Conservation (phyloP, 208 protist genomes). For the Crithidia fasciculata region DNA sequence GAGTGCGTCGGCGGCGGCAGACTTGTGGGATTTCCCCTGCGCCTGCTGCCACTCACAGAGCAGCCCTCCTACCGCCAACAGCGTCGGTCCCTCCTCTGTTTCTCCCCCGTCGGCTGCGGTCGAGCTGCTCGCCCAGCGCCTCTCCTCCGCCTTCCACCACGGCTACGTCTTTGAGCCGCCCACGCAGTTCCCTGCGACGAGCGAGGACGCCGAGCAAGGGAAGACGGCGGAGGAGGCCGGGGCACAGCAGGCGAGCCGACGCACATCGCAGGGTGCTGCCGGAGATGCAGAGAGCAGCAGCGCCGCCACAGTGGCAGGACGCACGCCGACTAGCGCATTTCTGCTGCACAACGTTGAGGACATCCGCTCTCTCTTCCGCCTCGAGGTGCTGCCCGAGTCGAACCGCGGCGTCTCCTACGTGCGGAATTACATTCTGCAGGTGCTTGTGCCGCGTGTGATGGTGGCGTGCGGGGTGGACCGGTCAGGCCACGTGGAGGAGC, state of each 20-base stretch:
- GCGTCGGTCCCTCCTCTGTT: not conserved
- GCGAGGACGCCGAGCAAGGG: not conserved
- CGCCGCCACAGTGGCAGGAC: not conserved
- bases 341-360: conserved; percentile 36
- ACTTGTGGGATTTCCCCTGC: conserved; percentile 36
- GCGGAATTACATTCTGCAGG: conserved; percentile 86
- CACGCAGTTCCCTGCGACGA: not conserved
- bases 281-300: not conserved
- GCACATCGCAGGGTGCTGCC: conserved; percentile 1
- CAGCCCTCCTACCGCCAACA: not conserved
- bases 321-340: conserved; percentile 30
- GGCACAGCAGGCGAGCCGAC: no score
- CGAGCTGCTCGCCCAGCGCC: conserved; percentile 11
- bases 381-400: conserved; percentile 66
- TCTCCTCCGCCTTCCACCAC: conserved; percentile 38
- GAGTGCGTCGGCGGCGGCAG: not conserved
- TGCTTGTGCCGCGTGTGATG: conserved; percentile 69
- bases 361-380: conserved; percentile 56
- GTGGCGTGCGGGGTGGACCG: conserved; percentile 42
- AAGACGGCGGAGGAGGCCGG: not conserved
- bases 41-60: conserved; percentile 17
- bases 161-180: conserved; percentile 43
- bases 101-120: not conserved
- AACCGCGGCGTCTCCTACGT: conserved; percentile 84
- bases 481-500: conserved; percentile 46